Evolutionary conservation across 2,329 filamentous ascomycete species (phyloP), one percentile per base, ranked within the genome.

Genomic region (Decorospora gaudefroyi): DNA sequence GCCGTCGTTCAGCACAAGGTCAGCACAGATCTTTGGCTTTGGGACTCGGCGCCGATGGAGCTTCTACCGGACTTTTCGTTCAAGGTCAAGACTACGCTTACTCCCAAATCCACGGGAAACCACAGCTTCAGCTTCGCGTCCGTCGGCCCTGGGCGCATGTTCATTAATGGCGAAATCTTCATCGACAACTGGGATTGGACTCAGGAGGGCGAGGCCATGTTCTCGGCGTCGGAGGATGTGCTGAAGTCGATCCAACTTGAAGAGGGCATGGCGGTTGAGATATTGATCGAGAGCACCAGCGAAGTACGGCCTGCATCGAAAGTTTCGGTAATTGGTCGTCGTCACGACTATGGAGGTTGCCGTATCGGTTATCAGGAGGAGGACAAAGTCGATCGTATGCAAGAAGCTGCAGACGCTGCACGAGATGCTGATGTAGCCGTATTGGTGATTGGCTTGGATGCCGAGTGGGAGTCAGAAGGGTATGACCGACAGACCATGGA

Each of bases 401-500:
- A 68, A 41, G 69, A 83, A 48, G 87, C 88, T 0, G 85, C 86
- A 1, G 75, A 79, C 18, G 74, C 87, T 5, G 89, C 89, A 19
- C 79, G 78, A 62, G 77, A 80, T 28, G 84, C 85, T 1, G 87
- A 92, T 43, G 86, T 91, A 62, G 88, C 91, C 33, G 78, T 93
- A 49, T 76, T 93, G 40, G 87, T 88, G 62, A 85, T 84, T 2
- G 89, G 89, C 1, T 78, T 93, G 33, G 91, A 90, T 61, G 80
- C 81, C 4, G 86, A 89, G 64, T 89, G 85, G 85, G 86, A 89
- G 62, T 87, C 84, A 1, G 86, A 88, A 61, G 85, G 85, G 16
- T 77, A 80, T 26, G 84, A 87, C 62, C 77, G 84, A 29, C 75
- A 80, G 51, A 80, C 75, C 9, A 83, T 84, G 78, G 79, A 82